phyloP scores from a whole-genome alignment of 2,329 filamentous ascomycete genomes.

The Pseudogymnoascus sp. region DNA sequence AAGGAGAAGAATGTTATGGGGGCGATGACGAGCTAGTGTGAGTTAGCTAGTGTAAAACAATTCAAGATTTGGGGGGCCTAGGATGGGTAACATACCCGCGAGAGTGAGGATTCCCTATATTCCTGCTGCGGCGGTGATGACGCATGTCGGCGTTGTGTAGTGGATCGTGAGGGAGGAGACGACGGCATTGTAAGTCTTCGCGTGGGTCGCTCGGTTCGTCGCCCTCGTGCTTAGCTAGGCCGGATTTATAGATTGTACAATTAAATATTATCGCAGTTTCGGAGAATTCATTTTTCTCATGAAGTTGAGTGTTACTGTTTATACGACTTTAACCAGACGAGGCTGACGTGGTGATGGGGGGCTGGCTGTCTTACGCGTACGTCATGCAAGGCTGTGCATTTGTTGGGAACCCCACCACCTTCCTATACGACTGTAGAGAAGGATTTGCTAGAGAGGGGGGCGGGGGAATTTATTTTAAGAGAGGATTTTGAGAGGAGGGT shows the following conservation, averaged over 20 bases:
- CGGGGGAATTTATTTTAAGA: background rate
- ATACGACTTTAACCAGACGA: background rate
- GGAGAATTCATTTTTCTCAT: background rate
- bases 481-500: background rate
- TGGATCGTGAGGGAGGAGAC: background rate
- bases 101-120: background rate
- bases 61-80: no score
- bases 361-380: background rate
- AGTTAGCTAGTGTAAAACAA: background rate
- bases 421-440: background rate
- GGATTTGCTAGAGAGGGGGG: background rate
- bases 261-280: background rate
- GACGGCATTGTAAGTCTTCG: background rate
- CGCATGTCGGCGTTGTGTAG: background rate
- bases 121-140: background rate
- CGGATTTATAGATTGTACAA: background rate
- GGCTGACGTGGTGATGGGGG: background rate
- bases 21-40: constrained; percentile 24
- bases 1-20: constrained; percentile 28
- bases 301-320: background rate
- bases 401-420: background rate
- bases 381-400: constrained; percentile 2
- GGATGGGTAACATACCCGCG: background rate
- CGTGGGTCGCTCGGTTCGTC: background rate
- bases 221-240: background rate